These are phyloP conservation scores for Pneumocystis wakefieldiae DNA, from an alignment of 1,139 yeast genomes.

Conservation along the genomic window DNA sequence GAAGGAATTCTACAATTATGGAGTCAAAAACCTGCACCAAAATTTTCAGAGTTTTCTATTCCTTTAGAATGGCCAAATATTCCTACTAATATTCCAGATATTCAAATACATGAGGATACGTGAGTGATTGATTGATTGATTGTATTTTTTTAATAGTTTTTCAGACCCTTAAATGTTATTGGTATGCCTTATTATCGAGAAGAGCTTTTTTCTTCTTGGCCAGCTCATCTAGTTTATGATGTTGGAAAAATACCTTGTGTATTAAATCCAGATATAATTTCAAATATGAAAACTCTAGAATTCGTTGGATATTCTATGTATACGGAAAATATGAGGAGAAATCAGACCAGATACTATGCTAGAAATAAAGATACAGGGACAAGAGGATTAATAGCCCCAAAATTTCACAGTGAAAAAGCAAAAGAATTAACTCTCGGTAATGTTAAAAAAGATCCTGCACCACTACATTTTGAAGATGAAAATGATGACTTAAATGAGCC, in stretches of 20 bases:
- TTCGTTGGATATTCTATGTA: slow-evolving; percentile 29
- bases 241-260: slow-evolving; percentile 29
- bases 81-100: slow-evolving; percentile 9
- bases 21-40: slow-evolving; percentile 33
- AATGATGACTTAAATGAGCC: slow-evolving; percentile 16
- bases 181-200: slow-evolving; percentile 85
- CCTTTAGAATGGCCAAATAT: slow-evolving; percentile 39
- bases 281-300: slow-evolving; percentile 19
- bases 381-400: slow-evolving; percentile 31
- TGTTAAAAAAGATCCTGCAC: slow-evolving; percentile 3
- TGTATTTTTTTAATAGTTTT: not conserved
- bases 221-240: slow-evolving; percentile 42
- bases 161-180: slow-evolving; percentile 48
- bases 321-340: slow-evolving; percentile 35
- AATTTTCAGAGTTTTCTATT: slow-evolving; percentile 35
- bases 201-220: slow-evolving; percentile 67
- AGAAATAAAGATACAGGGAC: slow-evolving; percentile 3
- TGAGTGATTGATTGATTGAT: not conserved
- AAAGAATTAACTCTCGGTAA: slow-evolving; percentile 19
- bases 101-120: slow-evolving; percentile 9
- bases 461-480: slow-evolving; percentile 13
- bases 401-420: slow-evolving; percentile 56
- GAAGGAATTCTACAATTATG: slow-evolving; percentile 59
- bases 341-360: slow-evolving; percentile 18
- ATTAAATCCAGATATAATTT: slow-evolving; percentile 22